Evolutionary conservation across 2,329 filamentous ascomycete genomes (phyloP), one percentile per base, ranked within the genome.

Genomic region (Coniella vitis): DNA sequence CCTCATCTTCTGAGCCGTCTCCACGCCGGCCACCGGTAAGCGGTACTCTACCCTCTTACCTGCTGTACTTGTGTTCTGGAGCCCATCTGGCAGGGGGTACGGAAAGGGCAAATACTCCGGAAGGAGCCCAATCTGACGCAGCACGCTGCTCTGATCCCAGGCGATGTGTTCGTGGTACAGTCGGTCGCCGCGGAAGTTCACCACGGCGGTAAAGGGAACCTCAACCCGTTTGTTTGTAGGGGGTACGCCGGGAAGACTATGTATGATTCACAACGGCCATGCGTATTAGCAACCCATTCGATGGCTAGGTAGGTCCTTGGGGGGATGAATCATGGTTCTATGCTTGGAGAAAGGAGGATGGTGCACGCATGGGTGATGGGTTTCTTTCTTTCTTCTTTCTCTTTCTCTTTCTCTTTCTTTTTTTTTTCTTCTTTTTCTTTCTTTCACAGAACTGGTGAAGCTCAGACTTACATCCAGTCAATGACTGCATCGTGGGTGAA

Each of bases 101-200:
- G 81, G 81, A 52, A 81, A 86, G 0, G 77, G 75, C 0, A 87
- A 69, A 53, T 80, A 86, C 49, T 86, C 74, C 0, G 81, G 81
- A 44, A 87, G 60, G 17, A 86, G 60, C 0, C 79, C 83, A 1
- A 84, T 61, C 59, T 87, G 83, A 7, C 70, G 63, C 9, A 87
- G 65, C 2, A 78, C 74, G 0, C 78, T 83, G 0, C 70, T 78
- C 60, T 86, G 82, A 51, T 87, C 83, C 83, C 83, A 87, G 13
- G 74, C 68, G 38, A 87, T 86, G 56, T 87, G 83, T 60, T 87
- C 84, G 54, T 86, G 81, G 55, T 79, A 85, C 1, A 87, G 64
- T 1, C 82, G 69, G 58, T 86, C 82, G 2, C 84, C 84, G 2
- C 84, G 75, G 46, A 87, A 74, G 48, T 83, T 84, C 4, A 87